A percentile compares a stretch with the other conserved stretches of the same genome.
These are phyloP conservation scores for Filobasidium uniguttulatum DNA, from an alignment of 1,284 basidiomycete genomes.

Conservation along the genomic window DNA sequence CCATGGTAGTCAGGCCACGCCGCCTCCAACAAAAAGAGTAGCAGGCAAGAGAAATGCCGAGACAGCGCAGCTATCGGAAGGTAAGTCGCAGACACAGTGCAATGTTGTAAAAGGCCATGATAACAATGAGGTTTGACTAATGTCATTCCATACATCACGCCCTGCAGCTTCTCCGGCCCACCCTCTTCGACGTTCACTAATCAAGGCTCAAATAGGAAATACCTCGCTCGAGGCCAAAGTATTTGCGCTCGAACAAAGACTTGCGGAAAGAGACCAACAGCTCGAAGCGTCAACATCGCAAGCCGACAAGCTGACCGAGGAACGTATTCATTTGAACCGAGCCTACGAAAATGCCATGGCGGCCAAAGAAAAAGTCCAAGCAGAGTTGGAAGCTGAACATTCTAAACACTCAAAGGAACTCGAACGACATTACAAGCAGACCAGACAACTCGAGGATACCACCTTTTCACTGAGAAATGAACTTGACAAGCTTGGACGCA, in stretches of 20 bases:
- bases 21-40: too few species aligned
- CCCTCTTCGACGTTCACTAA: conserved; percentile 10
- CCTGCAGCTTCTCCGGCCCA: conserved; percentile 12
- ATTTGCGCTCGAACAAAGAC: conserved; percentile 1
- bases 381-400: conserved; percentile 7
- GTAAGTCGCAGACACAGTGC: neutral
- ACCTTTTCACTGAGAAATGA: neutral
- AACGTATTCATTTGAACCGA: conserved; percentile 7
- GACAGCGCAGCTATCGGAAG: neutral
- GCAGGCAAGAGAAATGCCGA: neutral
- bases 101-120: neutral
- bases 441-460: neutral
- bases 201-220: conserved; percentile 9
- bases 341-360: conserved; percentile 6
- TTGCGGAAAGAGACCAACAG: conserved; percentile 1
- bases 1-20: too few species aligned
- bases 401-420: neutral
- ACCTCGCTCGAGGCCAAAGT: conserved; percentile 9
- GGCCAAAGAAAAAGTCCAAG: conserved; percentile 1
- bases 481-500: neutral
- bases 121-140: neutral
- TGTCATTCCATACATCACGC: neutral
- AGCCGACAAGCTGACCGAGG: conserved; percentile 6
- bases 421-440: neutral
- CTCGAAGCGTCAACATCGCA: conserved; percentile 2